These are phyloP conservation scores for Gomphus bonarii DNA, from an alignment of 1,284 basidiomycete genomes.

Conservation along the genomic window DNA sequence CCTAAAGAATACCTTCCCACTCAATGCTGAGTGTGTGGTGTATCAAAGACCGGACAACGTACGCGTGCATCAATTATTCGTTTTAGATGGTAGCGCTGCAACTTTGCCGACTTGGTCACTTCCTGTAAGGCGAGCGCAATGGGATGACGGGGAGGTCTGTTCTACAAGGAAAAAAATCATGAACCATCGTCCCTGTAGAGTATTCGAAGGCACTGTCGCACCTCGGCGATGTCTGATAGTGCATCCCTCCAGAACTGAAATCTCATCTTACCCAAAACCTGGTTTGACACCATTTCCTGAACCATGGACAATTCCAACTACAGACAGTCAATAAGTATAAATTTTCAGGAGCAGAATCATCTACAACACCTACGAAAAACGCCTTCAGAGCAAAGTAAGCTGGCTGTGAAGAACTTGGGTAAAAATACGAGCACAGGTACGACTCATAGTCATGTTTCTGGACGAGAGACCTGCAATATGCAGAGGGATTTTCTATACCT, in stretches of 20 bases:
- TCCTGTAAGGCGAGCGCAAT: conserved; percentile 69
- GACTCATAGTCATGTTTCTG: conserved; percentile 75
- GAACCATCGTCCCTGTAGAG: background rate
- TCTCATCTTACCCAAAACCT: conserved; percentile 77
- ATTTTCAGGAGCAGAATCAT: conserved; percentile 10
- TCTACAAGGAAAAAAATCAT: conserved; percentile 32
- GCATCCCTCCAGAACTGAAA: conserved; percentile 93
- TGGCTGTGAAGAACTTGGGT: conserved; percentile 51
- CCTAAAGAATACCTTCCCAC: conserved; percentile 32
- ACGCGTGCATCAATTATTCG: conserved; percentile 83
- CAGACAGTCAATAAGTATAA: conserved; percentile 7
- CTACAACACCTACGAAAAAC: conserved; percentile 61
- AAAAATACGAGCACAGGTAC: conserved; percentile 70
- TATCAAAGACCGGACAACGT: conserved; percentile 22
- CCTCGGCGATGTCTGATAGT: conserved; percentile 60
- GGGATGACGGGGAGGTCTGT: conserved; percentile 72
- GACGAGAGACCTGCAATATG: conserved; percentile 61
- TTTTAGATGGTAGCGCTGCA: conserved; percentile 71
- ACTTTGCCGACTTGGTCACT: conserved; percentile 36
- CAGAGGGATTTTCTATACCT: conserved; percentile 32
- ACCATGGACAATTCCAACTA: conserved; percentile 80
- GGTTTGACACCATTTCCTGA: conserved; percentile 70
- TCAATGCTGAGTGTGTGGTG: conserved; percentile 12
- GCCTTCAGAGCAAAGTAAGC: conserved; percentile 80
- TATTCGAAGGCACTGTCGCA: conserved; percentile 26